phyloP scores from a whole-genome alignment of 2,329 filamentous ascomycete genomes.

The Ceratocystis harringtonii region DNA sequence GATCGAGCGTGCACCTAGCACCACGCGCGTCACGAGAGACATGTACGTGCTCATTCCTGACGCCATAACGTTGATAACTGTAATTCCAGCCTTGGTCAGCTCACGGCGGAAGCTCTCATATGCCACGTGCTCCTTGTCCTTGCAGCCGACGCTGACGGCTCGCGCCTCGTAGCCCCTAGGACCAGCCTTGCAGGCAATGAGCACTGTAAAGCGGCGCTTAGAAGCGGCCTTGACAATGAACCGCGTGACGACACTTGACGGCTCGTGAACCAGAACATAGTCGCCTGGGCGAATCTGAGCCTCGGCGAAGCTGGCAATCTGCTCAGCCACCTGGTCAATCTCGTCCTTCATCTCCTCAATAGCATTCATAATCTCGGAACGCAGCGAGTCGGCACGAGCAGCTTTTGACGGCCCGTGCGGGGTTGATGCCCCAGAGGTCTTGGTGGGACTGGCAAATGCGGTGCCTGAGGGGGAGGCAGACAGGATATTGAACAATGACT shows the following conservation, averaged over 20 bases:
- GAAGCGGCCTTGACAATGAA: constrained; percentile 78
- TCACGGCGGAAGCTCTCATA: constrained; percentile 56
- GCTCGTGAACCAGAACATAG: constrained; percentile 77
- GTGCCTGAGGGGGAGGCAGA: constrained; percentile 39
- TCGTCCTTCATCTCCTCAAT: constrained; percentile 96
- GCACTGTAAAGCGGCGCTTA: constrained; percentile 82
- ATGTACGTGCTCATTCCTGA: constrained; percentile 84
- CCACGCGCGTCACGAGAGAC: constrained; percentile 88
- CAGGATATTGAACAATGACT: constrained; percentile 79
- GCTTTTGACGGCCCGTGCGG: constrained; percentile 28
- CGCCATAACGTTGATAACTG: constrained; percentile 71
- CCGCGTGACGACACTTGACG: constrained; percentile 72
- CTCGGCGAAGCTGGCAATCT: constrained; percentile 76
- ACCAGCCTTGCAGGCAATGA: constrained; percentile 55
- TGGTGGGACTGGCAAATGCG: constrained; percentile 38
- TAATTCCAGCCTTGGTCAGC: constrained; percentile 61
- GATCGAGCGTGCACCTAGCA: constrained; percentile 74
- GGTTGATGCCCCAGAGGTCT: constrained; percentile 36
- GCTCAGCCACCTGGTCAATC: constrained; percentile 79
- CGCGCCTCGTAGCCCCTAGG: constrained; percentile 23
- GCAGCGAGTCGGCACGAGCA: constrained; percentile 48
- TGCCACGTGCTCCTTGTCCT: constrained; percentile 21
- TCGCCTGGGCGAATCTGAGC: constrained; percentile 90
- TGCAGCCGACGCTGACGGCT: constrained; percentile 21
- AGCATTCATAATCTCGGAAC: constrained; percentile 81